These are phyloP conservation scores for Coemansia brasiliensis DNA, from an alignment of 192 early-diverging fungal species.

Conservation along the genomic window DNA sequence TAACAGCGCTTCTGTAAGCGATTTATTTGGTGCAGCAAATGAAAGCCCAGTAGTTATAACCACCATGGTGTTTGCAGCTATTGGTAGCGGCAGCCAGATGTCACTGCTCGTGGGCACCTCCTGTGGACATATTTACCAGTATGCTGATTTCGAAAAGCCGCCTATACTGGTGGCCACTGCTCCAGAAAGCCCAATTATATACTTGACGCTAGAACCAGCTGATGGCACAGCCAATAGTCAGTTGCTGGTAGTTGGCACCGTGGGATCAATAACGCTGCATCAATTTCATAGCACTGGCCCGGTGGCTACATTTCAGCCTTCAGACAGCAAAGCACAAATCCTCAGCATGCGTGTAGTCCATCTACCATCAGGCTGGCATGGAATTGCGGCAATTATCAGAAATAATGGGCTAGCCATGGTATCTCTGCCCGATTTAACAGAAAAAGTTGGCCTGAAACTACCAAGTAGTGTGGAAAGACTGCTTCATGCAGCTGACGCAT, in stretches of 20 bases:
- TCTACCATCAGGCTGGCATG: conserved; percentile 21
- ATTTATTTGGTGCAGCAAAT: neutral
- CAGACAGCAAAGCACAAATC: neutral
- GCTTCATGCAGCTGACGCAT: conserved; percentile 1
- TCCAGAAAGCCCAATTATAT: neutral
- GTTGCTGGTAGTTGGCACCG: conserved; percentile 1
- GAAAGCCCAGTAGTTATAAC: neutral
- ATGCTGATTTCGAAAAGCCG: conserved; percentile 1
- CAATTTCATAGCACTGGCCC: neutral
- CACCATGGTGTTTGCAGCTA: neutral
- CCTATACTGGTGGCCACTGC: conserved; percentile 4
- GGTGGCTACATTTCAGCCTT: conserved; percentile 6
- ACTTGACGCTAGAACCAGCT: neutral
- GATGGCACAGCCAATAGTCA: neutral
- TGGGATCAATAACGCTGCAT: neutral
- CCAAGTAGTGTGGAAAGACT: neutral
- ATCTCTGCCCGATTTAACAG: conserved; percentile 15
- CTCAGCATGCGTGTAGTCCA: conserved; percentile 15
- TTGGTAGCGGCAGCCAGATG: neutral
- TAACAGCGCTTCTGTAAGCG: neutral
- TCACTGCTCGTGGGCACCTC: conserved; percentile 28
- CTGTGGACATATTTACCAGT: conserved; percentile 20
- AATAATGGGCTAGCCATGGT: conserved; percentile 13
- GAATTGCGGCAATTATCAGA: conserved; percentile 24
- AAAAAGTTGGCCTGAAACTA: neutral